These are phyloP conservation scores for Leishmania martiniquensis DNA, from an alignment of 208 protist genomes.

Conservation along the genomic window DNA sequence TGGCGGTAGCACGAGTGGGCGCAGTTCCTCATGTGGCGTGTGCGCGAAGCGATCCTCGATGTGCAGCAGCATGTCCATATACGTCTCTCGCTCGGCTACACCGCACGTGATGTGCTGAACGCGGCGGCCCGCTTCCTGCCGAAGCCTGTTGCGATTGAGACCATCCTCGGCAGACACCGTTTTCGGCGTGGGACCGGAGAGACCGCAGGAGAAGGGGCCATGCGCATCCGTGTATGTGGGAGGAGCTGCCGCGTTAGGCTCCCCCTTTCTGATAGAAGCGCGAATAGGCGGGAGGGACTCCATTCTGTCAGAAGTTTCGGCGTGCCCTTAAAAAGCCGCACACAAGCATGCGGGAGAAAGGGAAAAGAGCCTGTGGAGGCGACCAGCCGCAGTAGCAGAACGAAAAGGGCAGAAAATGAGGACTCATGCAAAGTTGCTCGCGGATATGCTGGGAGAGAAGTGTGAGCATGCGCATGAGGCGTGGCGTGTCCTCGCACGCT, in stretches of 20 bases:
- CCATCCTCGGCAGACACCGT: constrained; percentile 16
- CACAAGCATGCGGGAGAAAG: background rate
- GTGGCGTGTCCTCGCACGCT: background rate
- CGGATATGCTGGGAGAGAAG: background rate
- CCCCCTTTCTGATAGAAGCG: background rate
- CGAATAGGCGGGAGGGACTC: constrained; percentile 9
- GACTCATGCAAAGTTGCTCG: background rate
- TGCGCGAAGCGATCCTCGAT: constrained; percentile 59
- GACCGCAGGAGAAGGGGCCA: background rate
- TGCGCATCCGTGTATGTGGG: background rate
- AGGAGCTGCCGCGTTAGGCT: background rate
- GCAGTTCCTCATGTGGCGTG: constrained; percentile 22
- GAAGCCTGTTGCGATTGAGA: constrained; percentile 30
- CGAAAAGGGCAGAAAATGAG: background rate
- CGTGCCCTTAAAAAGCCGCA: background rate
- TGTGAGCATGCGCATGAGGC: background rate
- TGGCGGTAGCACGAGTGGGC: constrained; percentile 52
- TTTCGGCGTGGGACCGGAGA: too few relatives aligned
- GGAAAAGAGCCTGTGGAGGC: background rate
- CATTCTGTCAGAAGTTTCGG: background rate
- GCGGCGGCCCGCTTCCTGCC: constrained; percentile 24
- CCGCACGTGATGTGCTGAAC: constrained; percentile 33
- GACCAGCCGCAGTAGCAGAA: background rate
- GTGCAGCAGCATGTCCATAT: constrained; percentile 54
- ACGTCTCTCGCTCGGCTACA: constrained; percentile 33